Evolutionary conservation across 1,284 basidiomycete species (phyloP).

Genomic region (Stereum hirsutum): DNA sequence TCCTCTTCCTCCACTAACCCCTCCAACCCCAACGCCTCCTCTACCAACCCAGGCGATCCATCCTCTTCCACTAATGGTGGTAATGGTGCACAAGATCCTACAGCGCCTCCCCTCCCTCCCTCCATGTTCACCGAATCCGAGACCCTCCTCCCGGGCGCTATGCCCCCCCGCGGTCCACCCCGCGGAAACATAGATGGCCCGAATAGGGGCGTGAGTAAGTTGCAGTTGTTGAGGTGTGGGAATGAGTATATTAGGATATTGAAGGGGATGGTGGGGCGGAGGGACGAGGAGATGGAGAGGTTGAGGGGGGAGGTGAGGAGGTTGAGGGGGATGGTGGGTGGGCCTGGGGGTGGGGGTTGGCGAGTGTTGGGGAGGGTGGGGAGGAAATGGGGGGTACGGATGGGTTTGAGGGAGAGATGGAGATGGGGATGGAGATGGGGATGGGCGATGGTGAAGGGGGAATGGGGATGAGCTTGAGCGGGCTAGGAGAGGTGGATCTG

Average conservation of each 20-base stretch:
- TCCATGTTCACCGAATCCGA: too few species aligned
- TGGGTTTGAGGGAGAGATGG: slow-evolving; percentile 53
- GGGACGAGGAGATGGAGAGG: slow-evolving; percentile 73
- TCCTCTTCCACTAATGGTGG: too few species aligned
- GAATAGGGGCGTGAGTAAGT: slow-evolving; percentile 92
- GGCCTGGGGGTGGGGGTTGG: slow-evolving; percentile 17
- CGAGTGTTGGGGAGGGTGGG: slow-evolving; percentile 74
- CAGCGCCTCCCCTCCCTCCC: too few species aligned
- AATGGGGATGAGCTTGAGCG: slow-evolving; percentile 16
- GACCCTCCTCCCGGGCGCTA: slow-evolving; percentile 71
- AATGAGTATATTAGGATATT: slow-evolving; percentile 82
- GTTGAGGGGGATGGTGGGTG: slow-evolving; percentile 32
- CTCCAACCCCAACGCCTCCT: too few species aligned
- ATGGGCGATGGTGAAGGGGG: slow-evolving; percentile 16
- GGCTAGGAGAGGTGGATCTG: slow-evolving; percentile 22
- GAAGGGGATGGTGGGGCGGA: slow-evolving; percentile 70
- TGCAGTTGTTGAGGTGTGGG: slow-evolving; percentile 84
- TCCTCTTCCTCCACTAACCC: too few species aligned
- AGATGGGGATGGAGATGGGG: slow-evolving; percentile 55
- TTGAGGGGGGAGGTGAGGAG: slow-evolving; percentile 64
- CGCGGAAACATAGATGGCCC: slow-evolving; percentile 83
- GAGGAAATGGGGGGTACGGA: slow-evolving; percentile 78
- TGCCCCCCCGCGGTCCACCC: slow-evolving; percentile 80
- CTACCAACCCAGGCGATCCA: too few species aligned
- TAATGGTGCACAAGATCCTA: slow-evolving; percentile 43